A percentile compares a stretch with the other conserved stretches of the same genome.
These are phyloP conservation scores for Rossbeevera mucosa DNA, from an alignment of 768 basidiomycete species.

Conservation along the genomic window DNA sequence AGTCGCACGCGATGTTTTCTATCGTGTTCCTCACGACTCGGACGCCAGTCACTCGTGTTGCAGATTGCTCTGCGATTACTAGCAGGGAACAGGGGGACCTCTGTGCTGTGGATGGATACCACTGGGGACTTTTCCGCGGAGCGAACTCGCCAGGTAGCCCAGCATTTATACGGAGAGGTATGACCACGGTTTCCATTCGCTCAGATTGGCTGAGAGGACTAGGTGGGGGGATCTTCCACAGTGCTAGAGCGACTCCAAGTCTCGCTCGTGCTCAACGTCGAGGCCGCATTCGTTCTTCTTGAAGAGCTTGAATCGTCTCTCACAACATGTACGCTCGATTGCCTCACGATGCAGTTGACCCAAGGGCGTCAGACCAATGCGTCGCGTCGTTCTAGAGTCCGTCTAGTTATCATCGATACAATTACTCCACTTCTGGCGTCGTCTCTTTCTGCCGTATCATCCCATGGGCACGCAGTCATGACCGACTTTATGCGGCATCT, in stretches of 20 bases:
- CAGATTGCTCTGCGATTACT: constrained; percentile 58
- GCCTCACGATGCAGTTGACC: neutral
- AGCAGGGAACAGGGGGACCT: constrained; percentile 30
- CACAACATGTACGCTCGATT: constrained; percentile 19
- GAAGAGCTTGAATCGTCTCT: constrained; percentile 37
- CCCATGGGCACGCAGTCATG: constrained; percentile 76
- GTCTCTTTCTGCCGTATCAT: constrained; percentile 57
- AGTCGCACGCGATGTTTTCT: neutral
- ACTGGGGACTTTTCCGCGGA: constrained; percentile 61
- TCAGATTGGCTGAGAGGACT: constrained; percentile 6
- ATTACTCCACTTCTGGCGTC: constrained; percentile 63
- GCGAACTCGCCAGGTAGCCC: constrained; percentile 38
- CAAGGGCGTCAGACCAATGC: constrained; percentile 10
- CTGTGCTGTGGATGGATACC: constrained; percentile 68
- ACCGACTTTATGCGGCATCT: constrained; percentile 64
- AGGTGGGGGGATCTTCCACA: constrained; percentile 23
- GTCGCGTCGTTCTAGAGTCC: constrained; percentile 20
- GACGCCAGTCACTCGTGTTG: constrained; percentile 55
- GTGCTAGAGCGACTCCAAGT: constrained; percentile 56
- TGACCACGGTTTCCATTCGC: constrained; percentile 7
- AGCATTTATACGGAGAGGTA: constrained; percentile 24
- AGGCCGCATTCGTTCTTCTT: constrained; percentile 48
- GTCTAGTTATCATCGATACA: constrained; percentile 59
- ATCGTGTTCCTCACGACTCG: constrained; percentile 1
- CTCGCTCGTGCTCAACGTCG: constrained; percentile 54